phyloP scores from a whole-genome alignment of 768 basidiomycete species.

The Cyathus striatus region DNA sequence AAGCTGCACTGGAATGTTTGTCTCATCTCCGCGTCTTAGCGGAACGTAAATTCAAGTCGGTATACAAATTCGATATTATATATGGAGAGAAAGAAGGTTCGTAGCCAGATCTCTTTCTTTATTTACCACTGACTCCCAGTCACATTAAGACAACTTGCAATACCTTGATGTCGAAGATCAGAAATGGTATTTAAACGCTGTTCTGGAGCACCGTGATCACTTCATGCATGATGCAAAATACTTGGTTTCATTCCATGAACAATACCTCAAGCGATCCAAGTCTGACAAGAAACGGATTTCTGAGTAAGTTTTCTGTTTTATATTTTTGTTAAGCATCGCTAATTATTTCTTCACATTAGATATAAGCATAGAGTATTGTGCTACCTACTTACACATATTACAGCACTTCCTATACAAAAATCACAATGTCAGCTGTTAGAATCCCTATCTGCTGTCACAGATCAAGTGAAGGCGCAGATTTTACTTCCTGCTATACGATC shows the following conservation, averaged over 20 bases:
- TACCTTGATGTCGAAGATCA: constrained; percentile 66
- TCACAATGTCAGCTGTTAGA: constrained; percentile 53
- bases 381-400: constrained; percentile 77
- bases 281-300: constrained; percentile 51
- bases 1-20: constrained; percentile 54
- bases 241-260: constrained; percentile 54
- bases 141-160: constrained; percentile 42
- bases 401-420: constrained; percentile 41
- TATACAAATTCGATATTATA: constrained; percentile 71
- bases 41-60: constrained; percentile 38
- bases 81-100: constrained; percentile 60
- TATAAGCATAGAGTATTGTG: constrained; percentile 70
- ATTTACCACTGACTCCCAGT: constrained; percentile 3
- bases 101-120: constrained; percentile 14
- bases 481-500: constrained; percentile 54
- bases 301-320: constrained; percentile 39
- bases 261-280: constrained; percentile 41
- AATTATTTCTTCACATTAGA: constrained; percentile 30
- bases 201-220: constrained; percentile 49
- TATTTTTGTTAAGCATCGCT: not conserved
- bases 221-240: constrained; percentile 55
- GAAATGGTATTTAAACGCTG: constrained; percentile 47
- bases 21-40: constrained; percentile 35
- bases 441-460: constrained; percentile 38
- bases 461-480: constrained; percentile 42